phyloP scores from a whole-genome alignment of 306 rosid genomes.

The Casuarina equisetifolia region DNA sequence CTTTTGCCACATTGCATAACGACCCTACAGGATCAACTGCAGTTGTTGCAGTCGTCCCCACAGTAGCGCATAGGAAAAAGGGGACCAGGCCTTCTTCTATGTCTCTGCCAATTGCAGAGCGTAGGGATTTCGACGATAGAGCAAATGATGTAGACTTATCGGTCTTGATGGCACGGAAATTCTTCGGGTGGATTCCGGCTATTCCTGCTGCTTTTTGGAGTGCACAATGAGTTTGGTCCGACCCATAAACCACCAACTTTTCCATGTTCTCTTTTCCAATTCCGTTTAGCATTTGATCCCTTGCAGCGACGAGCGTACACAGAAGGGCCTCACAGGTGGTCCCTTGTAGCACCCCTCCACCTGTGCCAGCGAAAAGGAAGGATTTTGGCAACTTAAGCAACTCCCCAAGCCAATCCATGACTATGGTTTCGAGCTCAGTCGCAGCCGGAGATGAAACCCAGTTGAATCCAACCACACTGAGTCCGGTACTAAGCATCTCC shows the following conservation, averaged over 20 bases:
- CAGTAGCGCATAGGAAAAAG: slow-evolving; percentile 27
- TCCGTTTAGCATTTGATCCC: slow-evolving; percentile 25
- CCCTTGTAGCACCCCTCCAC: slow-evolving; percentile 42
- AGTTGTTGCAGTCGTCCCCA: slow-evolving; percentile 44
- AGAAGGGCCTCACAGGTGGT: slow-evolving; percentile 48
- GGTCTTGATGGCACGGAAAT: slow-evolving; percentile 28
- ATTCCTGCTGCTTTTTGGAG: slow-evolving; percentile 33
- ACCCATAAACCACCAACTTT: slow-evolving; percentile 40
- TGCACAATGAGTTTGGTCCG: slow-evolving; percentile 44
- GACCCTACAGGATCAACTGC: slow-evolving; percentile 38
- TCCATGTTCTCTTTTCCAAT: slow-evolving; percentile 23
- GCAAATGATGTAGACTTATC: slow-evolving; percentile 18
- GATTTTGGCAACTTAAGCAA: slow-evolving; percentile 41
- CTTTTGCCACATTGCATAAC: slow-evolving; percentile 29
- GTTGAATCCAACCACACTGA: slow-evolving; percentile 39
- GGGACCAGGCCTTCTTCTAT: slow-evolving; percentile 32
- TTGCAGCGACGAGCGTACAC: slow-evolving; percentile 38
- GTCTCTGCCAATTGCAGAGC: slow-evolving; percentile 9
- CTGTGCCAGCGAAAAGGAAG: slow-evolving; percentile 34
- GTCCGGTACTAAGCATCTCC: slow-evolving; percentile 39
- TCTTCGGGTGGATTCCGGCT: slow-evolving; percentile 28
- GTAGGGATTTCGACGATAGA: slow-evolving; percentile 21
- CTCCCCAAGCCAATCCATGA: slow-evolving; percentile 49
- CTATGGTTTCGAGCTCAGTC: slow-evolving; percentile 44
- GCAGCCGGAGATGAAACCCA: slow-evolving; percentile 51